Conservation (phyloP, 1,284 basidiomycete genomes). For the Malassezia slooffiae region DNA sequence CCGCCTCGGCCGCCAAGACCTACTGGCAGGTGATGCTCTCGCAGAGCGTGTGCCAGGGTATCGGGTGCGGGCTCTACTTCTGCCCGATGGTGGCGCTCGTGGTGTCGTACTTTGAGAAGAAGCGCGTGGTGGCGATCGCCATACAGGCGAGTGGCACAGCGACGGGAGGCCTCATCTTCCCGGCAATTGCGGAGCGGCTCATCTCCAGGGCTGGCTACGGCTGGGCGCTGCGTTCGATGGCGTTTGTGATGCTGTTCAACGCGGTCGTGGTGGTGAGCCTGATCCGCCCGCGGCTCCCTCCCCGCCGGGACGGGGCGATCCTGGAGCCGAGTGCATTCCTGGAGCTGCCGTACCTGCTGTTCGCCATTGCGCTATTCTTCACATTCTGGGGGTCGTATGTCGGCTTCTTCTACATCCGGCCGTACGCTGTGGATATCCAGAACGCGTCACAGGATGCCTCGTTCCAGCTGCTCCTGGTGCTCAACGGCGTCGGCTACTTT, state of each 20-base stretch:
- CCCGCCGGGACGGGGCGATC: not conserved
- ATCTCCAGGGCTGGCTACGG: not conserved
- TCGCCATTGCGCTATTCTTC: not conserved
- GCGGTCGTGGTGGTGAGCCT: not conserved
- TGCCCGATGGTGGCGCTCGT: not conserved
- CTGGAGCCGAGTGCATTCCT: not conserved
- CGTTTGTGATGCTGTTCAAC: slow-evolving; percentile 4
- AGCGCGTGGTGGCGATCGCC: slow-evolving; percentile 1
- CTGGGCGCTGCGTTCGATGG: slow-evolving; percentile 9
- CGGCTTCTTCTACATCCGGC: slow-evolving; percentile 3
- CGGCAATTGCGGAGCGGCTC: slow-evolving; percentile 2
- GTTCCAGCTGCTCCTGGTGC: not conserved
- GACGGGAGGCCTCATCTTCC: slow-evolving; percentile 8
- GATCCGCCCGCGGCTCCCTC: slow-evolving; percentile 1
- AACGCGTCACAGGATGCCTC: not conserved
- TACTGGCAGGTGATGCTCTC: slow-evolving; percentile 12
- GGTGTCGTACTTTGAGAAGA: slow-evolving; percentile 2
- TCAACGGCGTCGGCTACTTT: slow-evolving; percentile 4
- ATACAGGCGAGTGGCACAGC: slow-evolving; percentile 1
- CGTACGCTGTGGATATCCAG: not conserved
- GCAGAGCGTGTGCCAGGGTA: slow-evolving; percentile 9
- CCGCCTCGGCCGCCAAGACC: slow-evolving; percentile 4
- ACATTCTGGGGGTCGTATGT: slow-evolving; percentile 4
- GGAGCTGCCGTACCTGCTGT: not conserved
- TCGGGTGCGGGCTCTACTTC: slow-evolving; percentile 3